phyloP scores from a whole-genome alignment of 805 yeast genomes.

The Metschnikowia shivogae region DNA sequence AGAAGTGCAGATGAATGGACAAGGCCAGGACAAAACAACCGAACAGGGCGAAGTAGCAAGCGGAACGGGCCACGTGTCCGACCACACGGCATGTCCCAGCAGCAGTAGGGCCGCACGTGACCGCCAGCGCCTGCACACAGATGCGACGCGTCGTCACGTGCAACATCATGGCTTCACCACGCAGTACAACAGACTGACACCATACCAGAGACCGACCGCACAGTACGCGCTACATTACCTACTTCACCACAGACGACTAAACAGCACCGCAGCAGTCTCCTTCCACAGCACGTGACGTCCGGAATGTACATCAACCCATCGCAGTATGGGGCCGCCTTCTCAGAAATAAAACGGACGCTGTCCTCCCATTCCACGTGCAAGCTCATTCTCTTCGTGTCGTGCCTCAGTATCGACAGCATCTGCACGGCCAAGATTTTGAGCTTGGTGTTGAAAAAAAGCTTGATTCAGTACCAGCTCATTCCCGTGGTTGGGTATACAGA shows the following conservation, averaged over 20 bases:
- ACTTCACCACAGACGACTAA: neutral
- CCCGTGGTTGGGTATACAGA: constrained; percentile 93
- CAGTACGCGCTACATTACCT: neutral
- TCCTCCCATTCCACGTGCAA: constrained; percentile 91
- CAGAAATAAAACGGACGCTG: constrained; percentile 64
- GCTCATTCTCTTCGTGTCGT: constrained; percentile 81
- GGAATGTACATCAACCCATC: constrained; percentile 72
- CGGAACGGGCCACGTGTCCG: no score
- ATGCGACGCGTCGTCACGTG: constrained; percentile 3
- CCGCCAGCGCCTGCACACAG: neutral
- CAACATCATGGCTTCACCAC: constrained; percentile 4
- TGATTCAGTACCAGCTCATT: constrained; percentile 80
- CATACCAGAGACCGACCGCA: neutral
- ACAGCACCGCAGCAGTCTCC: neutral
- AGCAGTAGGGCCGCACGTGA: no score
- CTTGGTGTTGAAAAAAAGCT: constrained; percentile 65
- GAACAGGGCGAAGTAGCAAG: no score
- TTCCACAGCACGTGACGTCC: neutral
- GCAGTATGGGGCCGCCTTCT: constrained; percentile 64
- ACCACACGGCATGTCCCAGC: no score
- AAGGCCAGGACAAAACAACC: no score
- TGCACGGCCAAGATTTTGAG: constrained; percentile 82
- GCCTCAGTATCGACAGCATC: constrained; percentile 85
- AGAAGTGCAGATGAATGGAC: no score
- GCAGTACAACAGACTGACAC: neutral